phyloP scores from a whole-genome alignment of 192 early-diverging fungal genomes.

The Backusella mclennaniae region DNA sequence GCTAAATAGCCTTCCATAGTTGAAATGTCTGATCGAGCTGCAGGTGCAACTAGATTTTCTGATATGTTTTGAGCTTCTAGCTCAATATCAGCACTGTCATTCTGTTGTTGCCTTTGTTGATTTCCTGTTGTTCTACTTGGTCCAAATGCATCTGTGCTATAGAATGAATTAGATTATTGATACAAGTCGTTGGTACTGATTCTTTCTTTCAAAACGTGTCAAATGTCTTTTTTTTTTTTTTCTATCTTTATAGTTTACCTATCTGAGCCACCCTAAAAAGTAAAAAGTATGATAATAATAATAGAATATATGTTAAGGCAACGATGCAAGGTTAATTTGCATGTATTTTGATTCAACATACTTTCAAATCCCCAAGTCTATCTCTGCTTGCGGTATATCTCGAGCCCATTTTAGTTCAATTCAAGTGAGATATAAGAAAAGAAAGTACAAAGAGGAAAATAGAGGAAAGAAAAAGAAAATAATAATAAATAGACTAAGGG shows the following conservation, averaged over 20 bases:
- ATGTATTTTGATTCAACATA: neutral
- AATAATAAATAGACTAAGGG: neutral
- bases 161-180: neutral
- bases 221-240: neutral
- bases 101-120: neutral
- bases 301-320: neutral
- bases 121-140: neutral
- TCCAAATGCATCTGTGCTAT: slow-evolving; percentile 13
- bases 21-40: neutral
- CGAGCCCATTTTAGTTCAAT: neutral
- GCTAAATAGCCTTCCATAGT: slow-evolving; percentile 12
- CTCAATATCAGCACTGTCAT: neutral
- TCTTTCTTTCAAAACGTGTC: neutral
- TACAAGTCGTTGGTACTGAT: neutral
- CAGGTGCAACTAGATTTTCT: slow-evolving; percentile 6
- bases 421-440: neutral
- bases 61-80: neutral
- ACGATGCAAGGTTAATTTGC: neutral
- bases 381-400: slow-evolving; percentile 8
- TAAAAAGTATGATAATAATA: neutral
- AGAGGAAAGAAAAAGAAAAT: neutral
- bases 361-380: neutral
- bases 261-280: neutral
- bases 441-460: neutral
- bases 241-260: neutral